phyloP scores from a whole-genome alignment of 2,329 filamentous ascomycete genomes.

The Aciculosporium take region DNA sequence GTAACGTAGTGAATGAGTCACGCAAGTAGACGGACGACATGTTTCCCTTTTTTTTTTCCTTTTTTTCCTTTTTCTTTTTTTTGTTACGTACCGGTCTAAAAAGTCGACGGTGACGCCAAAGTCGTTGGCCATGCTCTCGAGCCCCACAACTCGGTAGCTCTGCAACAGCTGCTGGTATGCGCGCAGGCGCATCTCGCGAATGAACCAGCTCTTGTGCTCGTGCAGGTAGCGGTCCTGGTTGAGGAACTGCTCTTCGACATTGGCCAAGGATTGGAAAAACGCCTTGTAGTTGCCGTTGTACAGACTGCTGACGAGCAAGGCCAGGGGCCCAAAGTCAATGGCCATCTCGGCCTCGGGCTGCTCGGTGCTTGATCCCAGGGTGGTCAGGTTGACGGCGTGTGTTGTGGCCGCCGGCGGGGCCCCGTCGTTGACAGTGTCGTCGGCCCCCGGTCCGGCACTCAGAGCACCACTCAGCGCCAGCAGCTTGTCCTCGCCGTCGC shows the following conservation, averaged over 20 bases:
- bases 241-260: constrained; percentile 87
- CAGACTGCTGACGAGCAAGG: constrained; percentile 76
- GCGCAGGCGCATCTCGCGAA: constrained; percentile 92
- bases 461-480: constrained; percentile 66
- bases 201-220: constrained; percentile 94
- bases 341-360: constrained; percentile 66
- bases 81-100: constrained; percentile 62
- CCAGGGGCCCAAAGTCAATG: constrained; percentile 79
- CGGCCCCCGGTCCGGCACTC: constrained; percentile 67
- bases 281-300: constrained; percentile 89
- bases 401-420: constrained; percentile 32
- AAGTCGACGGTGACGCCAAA: constrained; percentile 97
- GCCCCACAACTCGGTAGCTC: constrained; percentile 91
- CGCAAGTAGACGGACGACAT: no score
- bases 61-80: neutral
- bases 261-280: constrained; percentile 81
- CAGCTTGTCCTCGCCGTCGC: constrained; percentile 76
- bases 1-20: constrained; percentile 2
- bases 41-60: neutral
- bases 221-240: constrained; percentile 88
- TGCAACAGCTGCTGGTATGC: constrained; percentile 95
- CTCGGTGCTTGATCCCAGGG: constrained; percentile 56
- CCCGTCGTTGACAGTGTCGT: constrained; percentile 56
- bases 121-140: constrained; percentile 92
- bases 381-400: constrained; percentile 79